Conservation (phyloP, 176 grass and related monocot species). For the Bothriochloa decipiens region DNA sequence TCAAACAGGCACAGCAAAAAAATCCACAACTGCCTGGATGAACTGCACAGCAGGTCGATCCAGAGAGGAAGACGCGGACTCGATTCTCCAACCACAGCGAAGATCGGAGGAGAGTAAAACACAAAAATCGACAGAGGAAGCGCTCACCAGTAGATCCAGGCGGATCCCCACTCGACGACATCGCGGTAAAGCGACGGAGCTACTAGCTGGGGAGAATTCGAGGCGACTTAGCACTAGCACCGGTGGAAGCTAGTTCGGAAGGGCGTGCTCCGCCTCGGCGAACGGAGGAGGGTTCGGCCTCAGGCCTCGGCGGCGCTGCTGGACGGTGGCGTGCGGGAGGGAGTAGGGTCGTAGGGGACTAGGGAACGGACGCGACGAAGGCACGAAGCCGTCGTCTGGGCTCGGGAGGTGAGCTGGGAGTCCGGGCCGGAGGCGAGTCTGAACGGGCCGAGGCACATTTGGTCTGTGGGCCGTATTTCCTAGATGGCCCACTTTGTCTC, state of each 20-base stretch:
- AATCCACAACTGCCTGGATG: neutral
- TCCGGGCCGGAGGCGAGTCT: neutral
- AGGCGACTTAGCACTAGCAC: neutral
- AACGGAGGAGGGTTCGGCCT: neutral
- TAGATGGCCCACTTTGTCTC: neutral
- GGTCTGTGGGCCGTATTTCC: neutral
- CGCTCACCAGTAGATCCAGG: conserved; percentile 36
- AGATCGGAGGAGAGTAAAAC: neutral
- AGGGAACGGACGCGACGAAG: neutral
- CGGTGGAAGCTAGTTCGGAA: neutral
- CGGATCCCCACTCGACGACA: conserved; percentile 40
- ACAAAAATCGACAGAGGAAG: too few relatives aligned
- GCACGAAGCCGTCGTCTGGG: neutral
- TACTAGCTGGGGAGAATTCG: neutral
- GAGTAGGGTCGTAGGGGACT: conserved; percentile 1
- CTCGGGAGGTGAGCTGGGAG: neutral
- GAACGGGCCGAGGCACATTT: neutral
- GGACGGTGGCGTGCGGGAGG: conserved; percentile 1
- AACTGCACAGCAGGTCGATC: neutral
- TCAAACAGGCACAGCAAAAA: neutral
- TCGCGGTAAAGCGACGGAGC: neutral
- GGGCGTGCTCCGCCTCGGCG: neutral
- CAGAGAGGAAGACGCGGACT: neutral
- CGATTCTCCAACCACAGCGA: neutral
- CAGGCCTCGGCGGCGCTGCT: neutral